Evolutionary conservation across 441 rosid genomes (phyloP), one percentile per base, ranked within the genome.

Genomic region (Viola pubescens): DNA sequence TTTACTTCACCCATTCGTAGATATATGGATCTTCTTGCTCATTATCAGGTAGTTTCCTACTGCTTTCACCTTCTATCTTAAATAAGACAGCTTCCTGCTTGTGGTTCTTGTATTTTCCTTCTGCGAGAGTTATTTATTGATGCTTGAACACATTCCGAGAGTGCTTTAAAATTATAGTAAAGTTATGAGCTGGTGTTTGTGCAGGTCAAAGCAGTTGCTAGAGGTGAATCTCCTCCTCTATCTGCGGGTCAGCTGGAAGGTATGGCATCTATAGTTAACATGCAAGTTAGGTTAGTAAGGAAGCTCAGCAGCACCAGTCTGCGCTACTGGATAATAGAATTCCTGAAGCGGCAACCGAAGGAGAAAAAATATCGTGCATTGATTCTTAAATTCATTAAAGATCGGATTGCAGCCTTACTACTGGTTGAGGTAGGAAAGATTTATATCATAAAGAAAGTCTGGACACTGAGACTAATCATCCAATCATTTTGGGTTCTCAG

Each of bases 1-100:
- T 92, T 92, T 76, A 89, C 97, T 54, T 92, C 97, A 67, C 98
- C 98, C 52, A 89, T 92, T 49, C 98, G 98, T 64, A 81, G 97
- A 67, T 92, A 92, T 69, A 77, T 86, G 88, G 98, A 92, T 77
- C 97, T 92, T 70, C 81, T 91, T 73, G 96, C 98, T 48, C 98
- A 92, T 73, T 92, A 87, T 79, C 97, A 92, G 91, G 98, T 82
- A 65, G 7, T 37, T 46, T 54, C 26, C 52, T 11, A 11, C 19
- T 49, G 41, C 12, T 57, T 47, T 38, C 3, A 19, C 56, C 6
- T 40, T 37, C 12, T 14, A 1, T 42, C 12, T 7, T 42, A 6
- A 9, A 16, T 12, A 54, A 11, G 9, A 11, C 4, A 54, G 19
- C 3, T 6, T 26, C 34, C 3, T 38, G 10, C 2, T 16, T 11